Percentiles rank a stretch among this genome's conserved stretches.
These are phyloP conservation scores for Trichosporon ovoides DNA, from an alignment of 1,284 basidiomycete genomes.

Conservation along the genomic window DNA sequence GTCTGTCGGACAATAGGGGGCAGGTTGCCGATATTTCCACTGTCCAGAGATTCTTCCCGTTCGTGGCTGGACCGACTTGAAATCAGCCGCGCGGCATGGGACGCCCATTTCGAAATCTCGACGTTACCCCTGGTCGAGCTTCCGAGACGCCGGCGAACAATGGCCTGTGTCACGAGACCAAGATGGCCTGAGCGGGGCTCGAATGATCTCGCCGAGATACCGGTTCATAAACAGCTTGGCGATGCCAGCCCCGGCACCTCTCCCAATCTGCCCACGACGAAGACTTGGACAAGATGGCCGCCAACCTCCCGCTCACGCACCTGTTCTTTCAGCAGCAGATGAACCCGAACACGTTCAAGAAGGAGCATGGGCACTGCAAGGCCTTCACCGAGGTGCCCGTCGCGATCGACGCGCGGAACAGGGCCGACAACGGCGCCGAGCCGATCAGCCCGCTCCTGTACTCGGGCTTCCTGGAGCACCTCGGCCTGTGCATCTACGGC, in stretches of 20 bases:
- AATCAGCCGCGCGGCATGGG: not conserved
- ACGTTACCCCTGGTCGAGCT: not conserved
- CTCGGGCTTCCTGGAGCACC: slow-evolving; percentile 59
- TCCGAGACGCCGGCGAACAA: not conserved
- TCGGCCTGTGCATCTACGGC: slow-evolving; percentile 58
- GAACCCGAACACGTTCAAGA: not conserved
- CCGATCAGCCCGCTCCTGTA: slow-evolving; percentile 46
- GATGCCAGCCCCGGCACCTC: not conserved
- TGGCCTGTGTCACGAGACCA: not conserved
- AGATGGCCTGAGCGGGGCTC: not conserved
- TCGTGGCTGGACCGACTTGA: slow-evolving; percentile 1
- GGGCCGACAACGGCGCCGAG: slow-evolving; percentile 1
- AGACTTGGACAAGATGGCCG: slow-evolving; percentile 1
- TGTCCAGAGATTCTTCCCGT: not conserved
- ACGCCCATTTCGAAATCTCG: not conserved
- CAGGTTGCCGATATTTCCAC: not conserved
- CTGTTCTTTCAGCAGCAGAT: slow-evolving; percentile 6
- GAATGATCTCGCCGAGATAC: not conserved
- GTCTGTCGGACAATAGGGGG: not conserved
- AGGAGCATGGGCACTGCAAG: slow-evolving; percentile 6
- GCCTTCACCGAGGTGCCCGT: slow-evolving; percentile 1
- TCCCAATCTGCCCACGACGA: not conserved
- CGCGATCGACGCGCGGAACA: not conserved
- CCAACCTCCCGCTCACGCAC: slow-evolving; percentile 9
- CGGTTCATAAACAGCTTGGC: not conserved